These are phyloP conservation scores for Heliamphora pulchella DNA, from an alignment of 179 eudicot genomes.

Conservation along the genomic window DNA sequence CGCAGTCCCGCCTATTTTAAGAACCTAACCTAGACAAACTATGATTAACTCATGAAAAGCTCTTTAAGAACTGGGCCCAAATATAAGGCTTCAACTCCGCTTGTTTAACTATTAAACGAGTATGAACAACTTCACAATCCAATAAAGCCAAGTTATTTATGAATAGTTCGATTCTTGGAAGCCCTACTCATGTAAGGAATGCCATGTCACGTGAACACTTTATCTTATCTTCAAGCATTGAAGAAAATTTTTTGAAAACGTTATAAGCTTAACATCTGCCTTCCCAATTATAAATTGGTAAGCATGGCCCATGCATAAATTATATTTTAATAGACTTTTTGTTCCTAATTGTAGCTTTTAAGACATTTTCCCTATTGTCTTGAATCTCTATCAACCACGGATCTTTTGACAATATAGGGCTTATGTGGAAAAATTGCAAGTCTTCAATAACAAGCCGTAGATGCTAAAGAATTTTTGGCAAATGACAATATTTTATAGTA, in stretches of 20 bases:
- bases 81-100: not conserved
- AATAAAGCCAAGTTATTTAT: not conserved
- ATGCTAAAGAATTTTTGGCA: not conserved
- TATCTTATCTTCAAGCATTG: not conserved
- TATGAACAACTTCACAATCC: too few species aligned
- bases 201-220: not conserved
- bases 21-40: not conserved
- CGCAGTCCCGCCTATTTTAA: not conserved
- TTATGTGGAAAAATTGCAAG: not conserved
- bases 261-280: too few species aligned
- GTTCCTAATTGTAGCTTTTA: not conserved
- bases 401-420: not conserved
- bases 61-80: not conserved
- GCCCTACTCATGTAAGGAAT: not conserved
- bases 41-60: not conserved
- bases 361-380: not conserved
- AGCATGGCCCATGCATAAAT: too few species aligned
- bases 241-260: not conserved
- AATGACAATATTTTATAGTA: too few species aligned
- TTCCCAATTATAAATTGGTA: too few species aligned
- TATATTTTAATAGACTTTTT: not conserved
- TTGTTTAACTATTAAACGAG: not conserved
- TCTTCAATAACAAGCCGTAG: not conserved
- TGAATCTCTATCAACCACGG: not conserved
- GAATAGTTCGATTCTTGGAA: not conserved